phyloP scores from a whole-genome alignment of 208 protist species.

The Trypanosoma cruzi region DNA sequence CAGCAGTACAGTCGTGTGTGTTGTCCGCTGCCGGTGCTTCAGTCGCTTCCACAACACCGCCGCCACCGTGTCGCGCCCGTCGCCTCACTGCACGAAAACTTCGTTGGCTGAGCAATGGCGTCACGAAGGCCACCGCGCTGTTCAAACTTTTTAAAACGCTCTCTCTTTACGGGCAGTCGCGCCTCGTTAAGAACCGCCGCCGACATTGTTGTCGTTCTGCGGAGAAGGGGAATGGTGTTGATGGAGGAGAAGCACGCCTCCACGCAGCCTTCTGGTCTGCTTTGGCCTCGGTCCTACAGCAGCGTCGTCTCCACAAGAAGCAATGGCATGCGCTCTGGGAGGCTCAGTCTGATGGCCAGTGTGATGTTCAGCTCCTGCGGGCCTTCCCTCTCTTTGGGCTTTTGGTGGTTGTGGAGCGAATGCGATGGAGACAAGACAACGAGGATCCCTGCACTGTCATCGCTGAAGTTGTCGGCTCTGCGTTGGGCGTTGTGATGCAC shows the following conservation, averaged over 20 bases:
- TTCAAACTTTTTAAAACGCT: conserved; percentile 13
- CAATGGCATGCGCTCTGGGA: conserved; percentile 4
- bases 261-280: conserved; percentile 15
- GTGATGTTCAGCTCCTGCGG: conserved; percentile 8
- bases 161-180: conserved; percentile 9
- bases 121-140: conserved; percentile 6
- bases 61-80: background rate
- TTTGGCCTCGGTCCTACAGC: conserved; percentile 3
- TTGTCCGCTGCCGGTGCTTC: background rate
- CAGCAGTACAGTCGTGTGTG: background rate
- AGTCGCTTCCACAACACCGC: background rate
- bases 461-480: background rate
- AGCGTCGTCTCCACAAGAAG: conserved; percentile 13
- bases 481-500: conserved; percentile 25
- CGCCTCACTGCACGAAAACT: conserved; percentile 11
- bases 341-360: background rate
- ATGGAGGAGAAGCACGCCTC: background rate
- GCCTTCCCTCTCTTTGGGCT: conserved; percentile 28
- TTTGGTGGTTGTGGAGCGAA: conserved; percentile 13
- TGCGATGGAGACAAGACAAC: background rate
- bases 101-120: conserved; percentile 7
- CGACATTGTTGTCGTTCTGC: conserved; percentile 2
- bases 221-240: too few relatives aligned
- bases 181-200: conserved; percentile 8
- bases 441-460: background rate